These are phyloP conservation scores for Colletotrichum musicola DNA, from an alignment of 2,329 filamentous ascomycete genomes.

Conservation along the genomic window DNA sequence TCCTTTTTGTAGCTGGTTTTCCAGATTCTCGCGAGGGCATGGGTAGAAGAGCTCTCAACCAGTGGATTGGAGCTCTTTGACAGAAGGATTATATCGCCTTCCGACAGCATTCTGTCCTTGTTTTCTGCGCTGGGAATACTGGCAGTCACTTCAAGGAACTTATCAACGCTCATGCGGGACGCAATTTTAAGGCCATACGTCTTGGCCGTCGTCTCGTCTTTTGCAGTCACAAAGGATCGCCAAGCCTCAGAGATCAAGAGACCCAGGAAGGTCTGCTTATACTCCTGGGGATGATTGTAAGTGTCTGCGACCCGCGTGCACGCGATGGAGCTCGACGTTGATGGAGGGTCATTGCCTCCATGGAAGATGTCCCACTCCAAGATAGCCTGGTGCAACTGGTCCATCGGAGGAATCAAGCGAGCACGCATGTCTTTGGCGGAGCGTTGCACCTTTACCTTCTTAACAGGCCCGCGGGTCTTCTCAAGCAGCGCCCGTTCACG, in stretches of 20 bases:
- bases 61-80: constrained; percentile 81
- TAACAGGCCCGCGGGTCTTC: constrained; percentile 78
- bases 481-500: constrained; percentile 63
- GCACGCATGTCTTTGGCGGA: constrained; percentile 95
- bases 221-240: constrained; percentile 91
- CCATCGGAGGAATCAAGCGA: constrained; percentile 89
- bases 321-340: constrained; percentile 64
- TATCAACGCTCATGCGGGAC: constrained; percentile 90
- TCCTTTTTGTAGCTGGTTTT: constrained; percentile 85
- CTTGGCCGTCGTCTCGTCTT: constrained; percentile 85
- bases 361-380: constrained; percentile 97
- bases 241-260: constrained; percentile 93
- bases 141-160: constrained; percentile 91
- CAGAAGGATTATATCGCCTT: constrained; percentile 90
- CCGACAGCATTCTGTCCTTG: constrained; percentile 78
- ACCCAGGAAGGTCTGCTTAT: constrained; percentile 91
- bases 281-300: constrained; percentile 81
- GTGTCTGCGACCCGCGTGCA: constrained; percentile 83
- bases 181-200: constrained; percentile 89
- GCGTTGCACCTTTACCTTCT: constrained; percentile 83
- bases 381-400: constrained; percentile 85
- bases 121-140: constrained; percentile 78
- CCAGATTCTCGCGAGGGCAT: constrained; percentile 89
- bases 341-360: constrained; percentile 86
- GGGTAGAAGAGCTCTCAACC: constrained; percentile 72